Evolutionary conservation across 1,284 basidiomycete genomes (phyloP).

Genomic region (Pseudozyma sp.): DNA sequence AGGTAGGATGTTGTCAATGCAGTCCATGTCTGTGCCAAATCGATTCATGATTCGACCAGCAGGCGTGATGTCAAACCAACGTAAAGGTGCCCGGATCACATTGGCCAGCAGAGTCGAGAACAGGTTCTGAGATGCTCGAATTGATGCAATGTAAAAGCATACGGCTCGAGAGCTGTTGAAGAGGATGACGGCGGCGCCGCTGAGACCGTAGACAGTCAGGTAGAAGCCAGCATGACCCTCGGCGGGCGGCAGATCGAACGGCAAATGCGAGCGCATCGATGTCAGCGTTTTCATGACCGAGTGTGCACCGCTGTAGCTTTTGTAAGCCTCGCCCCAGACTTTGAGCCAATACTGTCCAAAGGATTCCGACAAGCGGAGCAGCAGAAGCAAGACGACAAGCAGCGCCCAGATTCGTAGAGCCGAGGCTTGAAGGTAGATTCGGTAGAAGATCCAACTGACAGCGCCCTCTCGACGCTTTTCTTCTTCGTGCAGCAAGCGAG

Average conservation of each 20-base stretch:
- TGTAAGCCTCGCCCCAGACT: slow-evolving; percentile 59
- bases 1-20: slow-evolving; percentile 62
- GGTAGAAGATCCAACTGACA: slow-evolving; percentile 50
- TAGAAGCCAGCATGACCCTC: slow-evolving; percentile 36
- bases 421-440: slow-evolving; percentile 49
- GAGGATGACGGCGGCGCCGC: slow-evolving; percentile 37
- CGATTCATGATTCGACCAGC: slow-evolving; percentile 63
- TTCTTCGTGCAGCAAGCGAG: slow-evolving; percentile 51
- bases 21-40: slow-evolving; percentile 63
- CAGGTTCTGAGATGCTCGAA: slow-evolving; percentile 50
- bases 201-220: slow-evolving; percentile 43
- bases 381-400: slow-evolving; percentile 28
- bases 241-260: slow-evolving; percentile 27
- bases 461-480: slow-evolving; percentile 52
- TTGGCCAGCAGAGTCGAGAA: slow-evolving; percentile 56
- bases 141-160: slow-evolving; percentile 47
- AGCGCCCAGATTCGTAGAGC: slow-evolving; percentile 34
- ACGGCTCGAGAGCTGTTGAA: slow-evolving; percentile 40
- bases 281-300: not conserved
- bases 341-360: slow-evolving; percentile 62
- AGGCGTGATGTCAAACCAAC: slow-evolving; percentile 66
- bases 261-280: slow-evolving; percentile 3
- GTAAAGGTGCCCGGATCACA: slow-evolving; percentile 57
- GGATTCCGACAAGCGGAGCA: slow-evolving; percentile 36
- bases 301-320: slow-evolving; percentile 3